Base-by-base conservation (phyloP, 805 yeast genomes). In the Suhomyces kilbournensis region DNA sequence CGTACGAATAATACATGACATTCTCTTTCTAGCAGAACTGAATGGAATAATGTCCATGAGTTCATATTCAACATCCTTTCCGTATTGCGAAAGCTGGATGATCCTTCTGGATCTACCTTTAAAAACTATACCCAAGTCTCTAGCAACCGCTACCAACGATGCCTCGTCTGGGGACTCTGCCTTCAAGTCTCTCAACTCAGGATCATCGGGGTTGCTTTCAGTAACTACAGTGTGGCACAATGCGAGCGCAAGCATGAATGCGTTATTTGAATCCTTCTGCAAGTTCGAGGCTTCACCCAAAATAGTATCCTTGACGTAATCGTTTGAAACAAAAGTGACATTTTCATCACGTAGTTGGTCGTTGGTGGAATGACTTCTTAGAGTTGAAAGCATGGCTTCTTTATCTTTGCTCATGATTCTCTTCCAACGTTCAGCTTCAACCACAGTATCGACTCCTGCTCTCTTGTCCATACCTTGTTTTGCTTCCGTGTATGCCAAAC, bases 141-240 rank as follows among this genome's bases (percentile, higher is more conserved):
- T 73, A 1, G 93, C 93, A 45, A 81, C 85, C 1, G 86, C 75
- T n/a, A 88, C 93, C 50, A 88, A 74, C 0, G 94, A 92, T 42
- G 86, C 83, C 65, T 88, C 96, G 70, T 88, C 96, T 0, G 96
- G 96, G 7, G 91, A 85, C 63, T 88, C 92, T 1, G 93, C 92
- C 60, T 86, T 85, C 69, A 82, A 85, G 26, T 76, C 75, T 42
- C 83, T 65, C 32, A 67, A 62, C 10, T 63, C 67, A 0, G 72
- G 72, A 17, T 78, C 80, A 7, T 70, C 67, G 2, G 63, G 64
- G 46, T 71, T 72, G 7, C 53, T 62, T 55, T 85, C 90, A 10
- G 90, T 83, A 38, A 86, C 80, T 3, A 85, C 94, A 4, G 90
- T 82, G 61, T 88, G 92, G 60, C 94, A 88, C 20, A 88, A 70